Percentiles rank a stretch among this genome's conserved stretches.
These are phyloP conservation scores for Trichosporon faecale DNA, from an alignment of 1,284 basidiomycete genomes.

Conservation along the genomic window DNA sequence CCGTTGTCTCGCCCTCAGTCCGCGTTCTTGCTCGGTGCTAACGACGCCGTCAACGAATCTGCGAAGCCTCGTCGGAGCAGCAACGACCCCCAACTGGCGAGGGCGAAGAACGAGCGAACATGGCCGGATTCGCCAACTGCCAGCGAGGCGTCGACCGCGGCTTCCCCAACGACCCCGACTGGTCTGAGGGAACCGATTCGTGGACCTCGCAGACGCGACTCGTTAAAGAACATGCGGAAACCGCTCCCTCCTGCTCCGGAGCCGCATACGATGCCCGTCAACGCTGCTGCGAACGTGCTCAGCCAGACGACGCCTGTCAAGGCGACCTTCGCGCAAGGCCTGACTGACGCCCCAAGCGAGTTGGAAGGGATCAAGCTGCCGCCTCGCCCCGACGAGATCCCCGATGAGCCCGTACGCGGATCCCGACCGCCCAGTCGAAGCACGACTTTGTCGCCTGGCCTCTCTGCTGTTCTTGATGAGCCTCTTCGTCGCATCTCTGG, in stretches of 20 bases:
- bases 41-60: background rate
- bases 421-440: conserved; percentile 16
- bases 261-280: background rate
- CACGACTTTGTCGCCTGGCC: conserved; percentile 14
- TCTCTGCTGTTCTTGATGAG: conserved; percentile 31
- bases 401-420: conserved; percentile 21
- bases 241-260: background rate
- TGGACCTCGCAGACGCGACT: background rate
- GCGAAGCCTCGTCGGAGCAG: conserved; percentile 1
- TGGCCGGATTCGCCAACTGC: background rate
- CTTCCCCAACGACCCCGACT: background rate
- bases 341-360: background rate
- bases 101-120: background rate
- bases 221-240: background rate
- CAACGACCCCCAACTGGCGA: background rate
- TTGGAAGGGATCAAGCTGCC: conserved; percentile 30
- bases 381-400: conserved; percentile 42
- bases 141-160: background rate
- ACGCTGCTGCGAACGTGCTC: background rate
- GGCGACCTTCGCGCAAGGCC: background rate
- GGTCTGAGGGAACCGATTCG: background rate
- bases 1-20: conserved; percentile 1
- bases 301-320: background rate
- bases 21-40: background rate
- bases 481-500: conserved; percentile 39